These are phyloP conservation scores for Epichloe uncinata DNA, from an alignment of 2,329 filamentous ascomycete species.

Conservation along the genomic window DNA sequence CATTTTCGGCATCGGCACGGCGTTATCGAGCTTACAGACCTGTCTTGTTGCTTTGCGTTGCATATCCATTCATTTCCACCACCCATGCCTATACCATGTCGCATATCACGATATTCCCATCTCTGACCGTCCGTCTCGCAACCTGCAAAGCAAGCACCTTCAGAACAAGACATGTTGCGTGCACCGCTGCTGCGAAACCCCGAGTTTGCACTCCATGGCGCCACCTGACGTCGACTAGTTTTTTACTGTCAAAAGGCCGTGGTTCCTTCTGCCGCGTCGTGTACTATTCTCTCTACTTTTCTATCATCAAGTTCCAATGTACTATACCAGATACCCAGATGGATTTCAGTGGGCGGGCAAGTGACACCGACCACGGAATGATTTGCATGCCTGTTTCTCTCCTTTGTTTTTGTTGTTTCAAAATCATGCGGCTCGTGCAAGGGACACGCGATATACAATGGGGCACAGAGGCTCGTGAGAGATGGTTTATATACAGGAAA, in stretches of 20 bases:
- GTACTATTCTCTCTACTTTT: background rate
- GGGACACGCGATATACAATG: no score
- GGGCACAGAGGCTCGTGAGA: no score
- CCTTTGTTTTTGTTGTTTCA: background rate
- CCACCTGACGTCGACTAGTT: no score
- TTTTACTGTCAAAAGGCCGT: no score
- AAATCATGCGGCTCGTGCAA: background rate
- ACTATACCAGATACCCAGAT: conserved; percentile 5
- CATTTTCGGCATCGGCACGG: background rate
- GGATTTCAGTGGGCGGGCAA: background rate
- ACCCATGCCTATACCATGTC: background rate
- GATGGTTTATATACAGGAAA: no score
- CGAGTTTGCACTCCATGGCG: no score
- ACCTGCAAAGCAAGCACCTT: no score
- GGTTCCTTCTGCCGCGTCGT: background rate
- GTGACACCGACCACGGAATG: no score
- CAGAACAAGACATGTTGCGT: no score
- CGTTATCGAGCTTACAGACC: background rate
- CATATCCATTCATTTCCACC: background rate
- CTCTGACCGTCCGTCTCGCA: no score
- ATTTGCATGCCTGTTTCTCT: background rate
- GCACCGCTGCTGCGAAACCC: no score
- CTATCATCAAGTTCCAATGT: background rate
- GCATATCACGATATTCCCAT: no score
- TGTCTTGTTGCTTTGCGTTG: background rate